Conservation (phyloP, 2,329 filamentous ascomycete genomes). For the Aureobasidium sp. region DNA sequence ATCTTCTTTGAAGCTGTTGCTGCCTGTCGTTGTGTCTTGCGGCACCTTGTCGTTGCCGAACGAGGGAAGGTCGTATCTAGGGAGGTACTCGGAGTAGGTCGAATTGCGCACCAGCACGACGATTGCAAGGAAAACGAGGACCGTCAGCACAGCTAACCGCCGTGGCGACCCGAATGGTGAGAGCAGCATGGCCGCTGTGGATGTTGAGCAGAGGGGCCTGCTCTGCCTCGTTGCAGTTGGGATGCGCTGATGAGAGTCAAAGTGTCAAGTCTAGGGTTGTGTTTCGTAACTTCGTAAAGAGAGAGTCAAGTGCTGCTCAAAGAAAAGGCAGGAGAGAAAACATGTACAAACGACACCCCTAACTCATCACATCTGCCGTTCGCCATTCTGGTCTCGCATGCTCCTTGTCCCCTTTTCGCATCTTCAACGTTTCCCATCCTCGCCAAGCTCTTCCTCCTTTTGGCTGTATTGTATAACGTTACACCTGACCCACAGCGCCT, state of each 20-base stretch:
- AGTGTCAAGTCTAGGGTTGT: background rate
- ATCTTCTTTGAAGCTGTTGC: constrained; percentile 6
- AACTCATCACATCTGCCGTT: constrained; percentile 1
- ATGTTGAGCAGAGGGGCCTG: constrained; percentile 5
- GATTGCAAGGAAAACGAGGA: constrained; percentile 29
- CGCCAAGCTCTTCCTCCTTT: background rate
- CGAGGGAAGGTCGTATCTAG: constrained; percentile 20
- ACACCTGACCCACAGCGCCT: background rate
- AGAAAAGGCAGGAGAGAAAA: background rate
- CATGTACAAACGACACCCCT: background rate
- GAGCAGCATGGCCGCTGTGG: constrained; percentile 21
- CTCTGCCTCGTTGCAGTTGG: background rate
- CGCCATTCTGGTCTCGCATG: background rate
- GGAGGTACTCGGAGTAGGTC: constrained; percentile 22
- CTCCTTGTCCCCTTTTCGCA: background rate
- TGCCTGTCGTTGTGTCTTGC: constrained; percentile 1
- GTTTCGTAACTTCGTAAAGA: background rate
- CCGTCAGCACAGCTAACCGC: constrained; percentile 32
- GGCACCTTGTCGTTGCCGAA: background rate
- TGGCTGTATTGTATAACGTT: background rate
- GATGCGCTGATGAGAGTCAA: background rate
- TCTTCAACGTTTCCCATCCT: background rate
- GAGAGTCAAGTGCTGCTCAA: background rate
- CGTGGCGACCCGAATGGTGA: constrained; percentile 29
- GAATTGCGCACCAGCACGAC: constrained; percentile 23